A percentile compares a stretch with the other conserved stretches of the same genome.
These are phyloP conservation scores for Exophiala spinifera DNA, from an alignment of 2,329 filamentous ascomycete species.

Conservation along the genomic window DNA sequence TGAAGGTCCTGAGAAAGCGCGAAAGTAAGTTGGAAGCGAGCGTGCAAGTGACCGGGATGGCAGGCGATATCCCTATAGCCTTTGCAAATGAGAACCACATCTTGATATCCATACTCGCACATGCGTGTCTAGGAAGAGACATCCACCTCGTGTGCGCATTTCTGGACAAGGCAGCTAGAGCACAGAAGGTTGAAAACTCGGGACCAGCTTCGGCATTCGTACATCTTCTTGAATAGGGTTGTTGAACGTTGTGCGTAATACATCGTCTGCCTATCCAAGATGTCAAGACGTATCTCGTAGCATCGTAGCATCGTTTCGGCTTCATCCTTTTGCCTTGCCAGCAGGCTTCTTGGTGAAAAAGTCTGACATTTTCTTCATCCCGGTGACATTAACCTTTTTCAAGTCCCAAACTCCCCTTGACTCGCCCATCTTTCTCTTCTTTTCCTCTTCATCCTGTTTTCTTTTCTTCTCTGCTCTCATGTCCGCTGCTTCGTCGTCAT, in stretches of 20 bases:
- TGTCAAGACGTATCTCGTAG: not conserved
- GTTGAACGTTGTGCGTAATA: not conserved
- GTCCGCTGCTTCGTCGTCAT: slow-evolving; percentile 44
- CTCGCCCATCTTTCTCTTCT: slow-evolving; percentile 71
- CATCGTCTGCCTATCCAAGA: not conserved
- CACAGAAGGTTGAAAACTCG: not conserved
- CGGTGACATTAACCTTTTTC: slow-evolving; percentile 83
- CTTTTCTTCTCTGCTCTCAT: slow-evolving; percentile 74
- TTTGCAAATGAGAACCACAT: no score
- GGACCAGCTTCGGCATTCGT: no score
- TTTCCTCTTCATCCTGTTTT: slow-evolving; percentile 84
- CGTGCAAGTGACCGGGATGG: no score
- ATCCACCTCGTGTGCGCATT: no score
- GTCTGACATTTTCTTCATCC: slow-evolving; percentile 95
- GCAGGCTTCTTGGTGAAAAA: slow-evolving; percentile 73
- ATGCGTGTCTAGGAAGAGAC: no score
- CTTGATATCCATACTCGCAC: no score
- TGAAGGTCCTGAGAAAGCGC: no score
- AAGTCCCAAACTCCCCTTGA: slow-evolving; percentile 75
- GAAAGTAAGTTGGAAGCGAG: no score
- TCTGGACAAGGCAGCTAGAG: no score
- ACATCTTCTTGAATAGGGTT: no score
- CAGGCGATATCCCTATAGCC: no score
- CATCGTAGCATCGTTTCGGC: not conserved
- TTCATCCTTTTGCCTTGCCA: slow-evolving; percentile 12